Percentiles rank a stretch among this genome's conserved stretches.
phyloP scores from a whole-genome alignment of 2,329 filamentous ascomycete genomes.

The Alternaria incomplexa region DNA sequence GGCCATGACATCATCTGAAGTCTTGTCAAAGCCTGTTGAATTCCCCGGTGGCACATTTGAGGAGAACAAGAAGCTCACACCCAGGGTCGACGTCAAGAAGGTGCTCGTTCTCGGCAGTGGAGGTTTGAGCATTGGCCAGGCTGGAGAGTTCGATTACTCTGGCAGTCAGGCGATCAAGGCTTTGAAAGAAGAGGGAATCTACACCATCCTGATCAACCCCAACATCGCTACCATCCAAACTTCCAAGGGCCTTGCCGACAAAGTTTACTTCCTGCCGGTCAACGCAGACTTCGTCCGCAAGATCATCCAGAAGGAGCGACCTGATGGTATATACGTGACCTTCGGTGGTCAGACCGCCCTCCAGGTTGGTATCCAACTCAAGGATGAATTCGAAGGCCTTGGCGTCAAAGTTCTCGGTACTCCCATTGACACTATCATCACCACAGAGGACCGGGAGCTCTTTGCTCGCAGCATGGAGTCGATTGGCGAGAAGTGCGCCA shows the following conservation, averaged over 20 bases:
- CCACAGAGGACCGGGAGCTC: slow-evolving; percentile 95
- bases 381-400: slow-evolving; percentile 91
- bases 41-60: slow-evolving; percentile 86
- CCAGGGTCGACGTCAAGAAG: slow-evolving; percentile 87
- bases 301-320: slow-evolving; percentile 92
- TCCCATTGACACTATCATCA: slow-evolving; percentile 97
- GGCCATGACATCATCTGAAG: slow-evolving; percentile 69
- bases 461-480: slow-evolving; percentile 99
- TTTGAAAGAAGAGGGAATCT: slow-evolving; percentile 95
- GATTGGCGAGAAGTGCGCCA: slow-evolving; percentile 96
- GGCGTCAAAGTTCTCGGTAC: slow-evolving; percentile 96
- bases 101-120: slow-evolving; percentile 92
- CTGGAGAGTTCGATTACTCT: slow-evolving; percentile 98
- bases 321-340: slow-evolving; percentile 96
- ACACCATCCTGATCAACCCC: slow-evolving; percentile 97
- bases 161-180: slow-evolving; percentile 99
- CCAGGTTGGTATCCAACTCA: slow-evolving; percentile 95
- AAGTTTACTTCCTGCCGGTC: slow-evolving; percentile 98
- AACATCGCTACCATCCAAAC: slow-evolving; percentile 99
- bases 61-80: slow-evolving; percentile 78
- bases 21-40: slow-evolving; percentile 74
- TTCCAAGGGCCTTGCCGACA: slow-evolving; percentile 95
- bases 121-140: slow-evolving; percentile 95
- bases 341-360: slow-evolving; percentile 98
- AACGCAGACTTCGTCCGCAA: slow-evolving; percentile 97